Percentiles rank a stretch among this genome's conserved stretches.
Conservation (phyloP, 306 rosid species). For the Cucumis melo region DNA sequence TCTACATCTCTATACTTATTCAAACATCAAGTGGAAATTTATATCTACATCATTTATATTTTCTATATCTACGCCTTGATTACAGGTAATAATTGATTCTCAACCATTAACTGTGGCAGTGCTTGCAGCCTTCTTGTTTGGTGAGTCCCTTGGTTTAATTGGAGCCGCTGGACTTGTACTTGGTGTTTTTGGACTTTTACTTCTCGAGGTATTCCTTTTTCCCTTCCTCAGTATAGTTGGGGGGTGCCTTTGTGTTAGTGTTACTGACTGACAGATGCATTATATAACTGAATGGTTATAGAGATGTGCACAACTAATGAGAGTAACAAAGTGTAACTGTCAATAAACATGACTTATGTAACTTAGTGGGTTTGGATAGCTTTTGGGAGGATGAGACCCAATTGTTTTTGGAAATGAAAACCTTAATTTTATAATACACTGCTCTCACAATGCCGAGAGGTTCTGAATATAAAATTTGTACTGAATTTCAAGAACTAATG, state of each 20-base stretch:
- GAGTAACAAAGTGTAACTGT: neutral
- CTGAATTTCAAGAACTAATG: neutral
- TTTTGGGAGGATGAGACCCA: neutral
- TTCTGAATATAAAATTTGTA: neutral
- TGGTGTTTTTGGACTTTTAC: constrained; percentile 74
- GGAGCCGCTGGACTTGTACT: constrained; percentile 89
- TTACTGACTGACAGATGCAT: neutral
- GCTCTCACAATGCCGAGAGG: neutral
- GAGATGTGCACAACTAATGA: neutral
- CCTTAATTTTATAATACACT: neutral
- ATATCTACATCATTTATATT: neutral
- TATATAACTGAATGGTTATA: neutral
- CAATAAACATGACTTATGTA: neutral
- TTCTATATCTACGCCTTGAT: neutral
- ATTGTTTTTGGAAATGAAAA: neutral
- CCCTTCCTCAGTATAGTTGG: neutral
- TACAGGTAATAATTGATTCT: constrained; percentile 91
- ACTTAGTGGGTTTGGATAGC: neutral
- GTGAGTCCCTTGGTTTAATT: constrained; percentile 70
- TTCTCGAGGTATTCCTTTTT: constrained; percentile 60
- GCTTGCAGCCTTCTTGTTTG: constrained; percentile 76
- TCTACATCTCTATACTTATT: neutral
- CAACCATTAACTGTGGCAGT: constrained; percentile 95
- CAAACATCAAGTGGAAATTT: neutral
- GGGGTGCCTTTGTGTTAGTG: neutral